Base-by-base conservation (phyloP, 352 stramenopile species). In the Phytophthora pluvialis region DNA sequence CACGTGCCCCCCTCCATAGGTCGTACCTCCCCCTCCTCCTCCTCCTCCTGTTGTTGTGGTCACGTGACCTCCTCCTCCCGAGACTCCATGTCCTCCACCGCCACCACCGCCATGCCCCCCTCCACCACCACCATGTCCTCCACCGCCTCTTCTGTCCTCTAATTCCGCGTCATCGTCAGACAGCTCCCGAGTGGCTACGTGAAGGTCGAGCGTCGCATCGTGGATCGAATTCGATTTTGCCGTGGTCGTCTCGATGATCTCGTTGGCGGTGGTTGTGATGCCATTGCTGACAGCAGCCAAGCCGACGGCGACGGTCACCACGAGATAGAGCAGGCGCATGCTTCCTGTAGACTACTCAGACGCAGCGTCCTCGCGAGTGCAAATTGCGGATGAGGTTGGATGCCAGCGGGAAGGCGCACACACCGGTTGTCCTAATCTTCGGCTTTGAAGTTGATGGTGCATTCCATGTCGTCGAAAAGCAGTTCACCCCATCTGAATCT, bases 291-390 rank as follows among this genome's bases (percentile, higher is more conserved):
- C 36, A 38, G 13, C 31, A 31, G 25, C 32, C 11, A 62, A 6
- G 1, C 35, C n/a, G 18, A 45, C 13, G 3, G 40, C 42, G 5
- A 46, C 21, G 15, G 9, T 21, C 42, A 62, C 3, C 10, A 53
- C 31, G 32, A 62, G 32, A 35, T 47, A 39, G 9, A 62, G 32
- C 2, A 62, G 15, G 4, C 54, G 43, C 42, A 44, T 62, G 4
- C n/a, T 54, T 28, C 42, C 1, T 46, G n/a, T 9, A 3, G 40
- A 46, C n/a, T 21, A 43, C 13, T 43, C 36, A n/a, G 12, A 18
- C 16, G 36, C 9, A 40, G 10, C 18, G 36, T 3, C 16, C 21
- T 29, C 15, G 16, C 16, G 39, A 11, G 9, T 2, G 36, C 51
- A n/a, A 60, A 33, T 60, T 42, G 10, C 31, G n/a, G 21, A 32